Base-by-base conservation (phyloP, 1,284 basidiomycete genomes). In the Gomphus bonarii region DNA sequence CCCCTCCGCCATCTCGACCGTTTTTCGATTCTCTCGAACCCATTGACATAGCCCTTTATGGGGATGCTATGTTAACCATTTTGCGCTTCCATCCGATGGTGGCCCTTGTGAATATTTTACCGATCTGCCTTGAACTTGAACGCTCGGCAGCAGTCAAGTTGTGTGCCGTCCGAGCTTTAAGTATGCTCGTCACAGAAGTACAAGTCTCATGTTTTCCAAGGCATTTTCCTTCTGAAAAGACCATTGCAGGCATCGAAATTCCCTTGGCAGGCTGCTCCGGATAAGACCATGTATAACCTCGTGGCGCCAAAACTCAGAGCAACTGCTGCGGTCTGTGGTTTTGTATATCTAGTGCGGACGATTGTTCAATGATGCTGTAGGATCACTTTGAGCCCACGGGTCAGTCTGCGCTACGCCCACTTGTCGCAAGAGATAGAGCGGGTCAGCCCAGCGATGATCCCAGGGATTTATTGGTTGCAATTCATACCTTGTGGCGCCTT, bases 71-170 rank as follows among this genome's bases (percentile, higher is more conserved):
- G 5, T 84, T 86, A 1, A 78, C 79, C 0, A 69, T 91, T 10
- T 91, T 81, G 66, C 79, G 88, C 12, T 87, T 85, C 64, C 69
- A 88, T 40, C 77, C 85, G 0, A 70, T 75, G 48, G 77, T 82
- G 54, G 85, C 87, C 46, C 75, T 79, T 1, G 61, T 83, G 9
- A 71, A 73, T 1, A 66, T 90, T 18, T 87, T 91, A 63, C 66
- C 73, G 28, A 71, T 72, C 3, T 88, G 84, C 64, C 68, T 92
- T 28, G 81, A 87, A 61, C 80, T 86, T 8, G 87, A 90, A 61
- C 78, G 84, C 38, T 84, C 87, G 0, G 85, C 91, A 50, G 82
- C 84, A 3, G 81, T 89, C 62, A 92, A 91, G 72, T 79, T 86
- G n/a, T 81, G 81, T 59, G 89, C 77, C 1, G 73, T 91, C 53